Percentiles rank a stretch among this genome's conserved stretches.
phyloP scores from a whole-genome alignment of 192 early-diverging fungal species.

The Lobosporangium transversale region DNA sequence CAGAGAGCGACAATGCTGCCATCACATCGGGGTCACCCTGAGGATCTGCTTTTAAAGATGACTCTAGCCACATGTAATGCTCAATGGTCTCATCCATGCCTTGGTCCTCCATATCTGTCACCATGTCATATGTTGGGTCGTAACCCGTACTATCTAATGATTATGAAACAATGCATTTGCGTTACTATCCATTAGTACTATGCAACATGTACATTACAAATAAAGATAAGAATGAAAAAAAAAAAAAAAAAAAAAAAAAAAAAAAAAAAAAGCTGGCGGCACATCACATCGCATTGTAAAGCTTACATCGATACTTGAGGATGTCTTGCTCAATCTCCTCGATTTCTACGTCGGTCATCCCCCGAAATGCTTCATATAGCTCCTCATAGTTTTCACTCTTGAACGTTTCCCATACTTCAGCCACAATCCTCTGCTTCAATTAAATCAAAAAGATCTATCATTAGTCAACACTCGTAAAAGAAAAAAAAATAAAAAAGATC shows the following conservation, averaged over 20 bases:
- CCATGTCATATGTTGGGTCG: constrained; percentile 37
- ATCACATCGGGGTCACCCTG: constrained; percentile 45
- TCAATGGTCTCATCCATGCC: constrained; percentile 33
- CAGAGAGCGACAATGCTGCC: constrained; percentile 30
- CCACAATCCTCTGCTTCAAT: constrained; percentile 20
- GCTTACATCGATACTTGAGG: constrained; percentile 27
- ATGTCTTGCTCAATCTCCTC: constrained; percentile 46
- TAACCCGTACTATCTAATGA: constrained; percentile 12
- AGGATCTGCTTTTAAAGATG: neutral
- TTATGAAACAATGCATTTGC: too few relatives aligned
- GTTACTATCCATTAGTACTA: too few relatives aligned
- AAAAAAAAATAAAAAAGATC: neutral
- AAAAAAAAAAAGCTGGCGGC: neutral
- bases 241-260: too few relatives aligned
- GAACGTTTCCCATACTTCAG: constrained; percentile 44
- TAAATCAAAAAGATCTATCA: constrained; percentile 1
- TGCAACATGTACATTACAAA: too few relatives aligned
- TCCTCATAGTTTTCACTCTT: constrained; percentile 36
- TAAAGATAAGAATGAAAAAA: too few relatives aligned
- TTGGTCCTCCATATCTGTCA: constrained; percentile 27
- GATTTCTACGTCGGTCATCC: constrained; percentile 36
- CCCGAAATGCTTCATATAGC: constrained; percentile 18
- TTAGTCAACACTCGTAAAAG: too few relatives aligned
- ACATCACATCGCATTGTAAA: too few relatives aligned
- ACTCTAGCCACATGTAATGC: constrained; percentile 29